Conservation (phyloP, 345 rosid species). For the Populus deltoides region DNA sequence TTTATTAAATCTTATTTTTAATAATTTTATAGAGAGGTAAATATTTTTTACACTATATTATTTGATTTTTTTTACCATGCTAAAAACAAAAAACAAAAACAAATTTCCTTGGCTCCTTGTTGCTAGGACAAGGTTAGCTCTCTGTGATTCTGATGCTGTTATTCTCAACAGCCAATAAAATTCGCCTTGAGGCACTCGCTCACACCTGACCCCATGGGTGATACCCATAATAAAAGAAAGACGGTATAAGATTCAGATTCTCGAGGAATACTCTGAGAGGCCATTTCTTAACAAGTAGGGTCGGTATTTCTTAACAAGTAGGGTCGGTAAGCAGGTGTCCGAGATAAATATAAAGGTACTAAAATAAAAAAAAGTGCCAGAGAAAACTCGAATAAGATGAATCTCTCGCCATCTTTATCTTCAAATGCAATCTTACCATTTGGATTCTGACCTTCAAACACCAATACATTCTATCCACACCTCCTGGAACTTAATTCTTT, state of each 20-base stretch:
- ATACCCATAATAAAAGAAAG: neutral
- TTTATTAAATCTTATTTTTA: no score
- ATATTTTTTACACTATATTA: no score
- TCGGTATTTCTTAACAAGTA: neutral
- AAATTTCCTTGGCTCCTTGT: neutral
- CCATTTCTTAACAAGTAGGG: neutral
- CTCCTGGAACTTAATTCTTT: slow-evolving; percentile 7
- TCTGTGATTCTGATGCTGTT: neutral
- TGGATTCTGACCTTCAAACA: no score
- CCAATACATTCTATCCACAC: neutral
- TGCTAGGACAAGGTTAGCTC: neutral
- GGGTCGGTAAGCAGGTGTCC: no score
- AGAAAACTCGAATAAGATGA: neutral
- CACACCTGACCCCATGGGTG: neutral
- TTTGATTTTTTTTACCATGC: no score
- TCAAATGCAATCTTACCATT: neutral
- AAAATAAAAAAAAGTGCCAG: no score
- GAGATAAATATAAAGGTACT: no score
- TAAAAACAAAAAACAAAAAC: neutral
- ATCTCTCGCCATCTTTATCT: neutral
- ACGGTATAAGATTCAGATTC: slow-evolving; percentile 1
- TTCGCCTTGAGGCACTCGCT: neutral
- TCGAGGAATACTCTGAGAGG: neutral
- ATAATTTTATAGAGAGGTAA: no score
- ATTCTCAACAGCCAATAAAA: neutral